Evolutionary conservation across 2,329 filamentous ascomycete species (phyloP), one percentile per base, ranked within the genome.

Genomic region (Fusarium bulbicola): DNA sequence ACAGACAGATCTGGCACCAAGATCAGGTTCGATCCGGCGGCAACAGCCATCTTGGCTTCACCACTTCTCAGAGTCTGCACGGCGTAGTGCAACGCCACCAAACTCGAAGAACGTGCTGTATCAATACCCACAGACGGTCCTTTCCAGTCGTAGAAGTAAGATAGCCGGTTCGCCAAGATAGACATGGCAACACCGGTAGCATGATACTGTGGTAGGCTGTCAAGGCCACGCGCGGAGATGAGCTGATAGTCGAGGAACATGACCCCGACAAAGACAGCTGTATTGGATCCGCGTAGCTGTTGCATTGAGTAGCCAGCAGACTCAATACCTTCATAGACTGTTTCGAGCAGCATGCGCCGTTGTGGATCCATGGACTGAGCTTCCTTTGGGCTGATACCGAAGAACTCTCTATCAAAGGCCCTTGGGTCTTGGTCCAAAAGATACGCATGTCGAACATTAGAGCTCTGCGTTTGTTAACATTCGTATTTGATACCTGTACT

Each of bases 121-220:
- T 68, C 47, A 20, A 70, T 58, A 6, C 59, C 60, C 45, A 70
- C 50, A 16, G 47, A 57, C 4, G 62, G 66, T 6, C 66, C 66
- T 5, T 61, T 45, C 46, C 49, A 53, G 43, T 66, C 54, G 14
- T 61, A 68, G 21, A 66, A 60, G 26, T 65, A 68, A 3, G 62
- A 66, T 14, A 68, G 18, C 0, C 62, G 56, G 10, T 66, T 66
- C 1, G 66, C 36, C 26, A 56, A 52, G 10, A 68, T 42, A 26
- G 36, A 40, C 34, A 80, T 70, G 37, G 24, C 70, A n/a, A 50
- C 60, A 4, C 70, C 70, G 3, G 68, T 67, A 6, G 66, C 64
- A 12, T 57, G 42, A 5, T 58, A 68, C 9, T 40, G 50, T 1
- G 60, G 66, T 9, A 64, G n/a, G 2, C 20, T 49, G 3, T 60